Evolutionary conservation across 345 rosid genomes (phyloP).

Genomic region (Lumnitzera littorea): DNA sequence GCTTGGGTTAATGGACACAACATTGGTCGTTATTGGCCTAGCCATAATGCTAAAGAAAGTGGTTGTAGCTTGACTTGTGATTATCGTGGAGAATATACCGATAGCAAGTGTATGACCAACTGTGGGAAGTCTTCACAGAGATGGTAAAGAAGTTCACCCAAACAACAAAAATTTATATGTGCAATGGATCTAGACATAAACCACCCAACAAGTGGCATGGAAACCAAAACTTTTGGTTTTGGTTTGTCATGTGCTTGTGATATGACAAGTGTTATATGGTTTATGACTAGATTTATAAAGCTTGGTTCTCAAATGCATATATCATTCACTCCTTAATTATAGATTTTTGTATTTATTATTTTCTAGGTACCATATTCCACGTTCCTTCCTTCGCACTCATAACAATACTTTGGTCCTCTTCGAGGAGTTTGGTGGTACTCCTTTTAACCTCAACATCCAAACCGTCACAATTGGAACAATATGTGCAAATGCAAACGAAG

Average conservation of each 20-base stretch:
- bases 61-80: conserved; percentile 41
- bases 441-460: conserved; percentile 23
- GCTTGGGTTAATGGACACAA: conserved; percentile 71
- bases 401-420: conserved; percentile 33
- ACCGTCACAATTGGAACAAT: conserved; percentile 37
- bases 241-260: background rate
- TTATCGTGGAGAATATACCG: conserved; percentile 33
- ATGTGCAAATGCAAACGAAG: conserved; percentile 34
- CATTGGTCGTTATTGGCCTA: conserved; percentile 71
- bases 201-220: no score
- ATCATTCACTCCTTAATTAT: no score
- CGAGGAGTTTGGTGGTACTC: conserved; percentile 57
- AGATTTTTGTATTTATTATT: background rate
- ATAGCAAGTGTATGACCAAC: conserved; percentile 26
- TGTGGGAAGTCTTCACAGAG: conserved; percentile 58
- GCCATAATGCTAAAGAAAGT: conserved; percentile 17
- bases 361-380: conserved; percentile 50
- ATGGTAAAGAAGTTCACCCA: conserved; percentile 20
- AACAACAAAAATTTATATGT: no score
- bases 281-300: background rate
- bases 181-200: no score
- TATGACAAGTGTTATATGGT: no score
- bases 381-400: conserved; percentile 24
- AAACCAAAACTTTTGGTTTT: no score
- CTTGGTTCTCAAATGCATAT: no score